Percentiles rank a stretch among this genome's conserved stretches.
These are phyloP conservation scores for Cladophialophora chaetospira DNA, from an alignment of 2,329 filamentous ascomycete species.

Conservation along the genomic window DNA sequence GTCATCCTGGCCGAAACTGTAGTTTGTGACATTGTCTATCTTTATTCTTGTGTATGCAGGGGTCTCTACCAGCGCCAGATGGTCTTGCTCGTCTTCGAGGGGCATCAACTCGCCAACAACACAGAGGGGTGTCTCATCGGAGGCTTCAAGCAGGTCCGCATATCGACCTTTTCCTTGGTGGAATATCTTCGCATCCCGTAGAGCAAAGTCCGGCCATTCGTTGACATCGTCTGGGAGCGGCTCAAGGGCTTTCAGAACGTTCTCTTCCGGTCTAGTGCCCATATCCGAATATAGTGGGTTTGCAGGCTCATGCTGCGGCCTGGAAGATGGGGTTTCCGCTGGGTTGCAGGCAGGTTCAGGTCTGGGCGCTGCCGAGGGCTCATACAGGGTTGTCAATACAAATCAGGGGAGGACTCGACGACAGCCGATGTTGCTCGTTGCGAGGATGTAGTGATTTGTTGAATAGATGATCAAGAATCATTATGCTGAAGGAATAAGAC, in stretches of 20 bases:
- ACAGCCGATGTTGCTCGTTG: background rate
- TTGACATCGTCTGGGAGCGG: conserved; percentile 51
- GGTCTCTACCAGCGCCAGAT: conserved; percentile 44
- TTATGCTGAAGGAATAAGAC: background rate
- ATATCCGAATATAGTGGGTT: conserved; percentile 22
- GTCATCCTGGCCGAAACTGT: conserved; percentile 54
- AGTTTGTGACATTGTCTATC: conserved; percentile 52
- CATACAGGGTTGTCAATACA: background rate
- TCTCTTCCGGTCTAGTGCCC: conserved; percentile 39
- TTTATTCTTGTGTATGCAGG: conserved; percentile 41
- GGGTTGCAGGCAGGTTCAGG: conserved; percentile 2
- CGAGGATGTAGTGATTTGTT: background rate
- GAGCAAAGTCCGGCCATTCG: conserved; percentile 62
- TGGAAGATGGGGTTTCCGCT: conserved; percentile 7
- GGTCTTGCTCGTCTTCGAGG: conserved; percentile 48
- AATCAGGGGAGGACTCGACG: background rate
- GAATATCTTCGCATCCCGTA: conserved; percentile 58
- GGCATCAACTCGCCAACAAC: conserved; percentile 56
- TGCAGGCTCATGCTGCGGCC: conserved; percentile 25
- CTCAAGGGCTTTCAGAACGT: conserved; percentile 48
- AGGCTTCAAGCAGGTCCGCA: conserved; percentile 58
- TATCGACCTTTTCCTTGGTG: conserved; percentile 52
- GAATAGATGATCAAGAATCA: background rate
- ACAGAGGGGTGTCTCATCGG: conserved; percentile 56
- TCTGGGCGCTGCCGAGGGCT: background rate